Conservation (phyloP, 2,329 filamentous ascomycete species). For the Fusarium coffeatum region DNA sequence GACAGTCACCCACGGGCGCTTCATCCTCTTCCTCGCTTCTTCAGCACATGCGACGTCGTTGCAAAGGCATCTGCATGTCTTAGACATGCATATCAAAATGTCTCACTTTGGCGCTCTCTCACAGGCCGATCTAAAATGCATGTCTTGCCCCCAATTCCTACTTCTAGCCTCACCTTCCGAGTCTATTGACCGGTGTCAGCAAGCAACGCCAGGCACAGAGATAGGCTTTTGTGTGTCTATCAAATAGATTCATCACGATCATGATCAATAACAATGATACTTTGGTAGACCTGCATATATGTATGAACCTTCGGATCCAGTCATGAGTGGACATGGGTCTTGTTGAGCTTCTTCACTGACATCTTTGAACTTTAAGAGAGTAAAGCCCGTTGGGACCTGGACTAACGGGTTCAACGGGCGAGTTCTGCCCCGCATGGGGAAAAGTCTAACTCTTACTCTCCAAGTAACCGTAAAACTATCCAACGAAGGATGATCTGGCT, state of each 20-base stretch:
- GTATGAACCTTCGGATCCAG: constrained; percentile 9
- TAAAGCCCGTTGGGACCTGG: constrained; percentile 2
- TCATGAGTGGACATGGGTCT: constrained; percentile 14
- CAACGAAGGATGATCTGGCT: constrained; percentile 33
- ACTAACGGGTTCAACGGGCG: constrained; percentile 10
- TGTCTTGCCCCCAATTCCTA: constrained; percentile 40
- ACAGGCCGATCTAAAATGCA: constrained; percentile 50
- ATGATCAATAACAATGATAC: background rate
- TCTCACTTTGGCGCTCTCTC: constrained; percentile 52
- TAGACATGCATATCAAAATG: constrained; percentile 51
- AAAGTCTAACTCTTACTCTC: constrained; percentile 6
- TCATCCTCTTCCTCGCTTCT: constrained; percentile 20
- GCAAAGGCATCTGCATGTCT: constrained; percentile 49
- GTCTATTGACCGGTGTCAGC: constrained; percentile 23
- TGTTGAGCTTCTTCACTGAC: background rate
- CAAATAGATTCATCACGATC: background rate
- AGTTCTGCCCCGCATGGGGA: constrained; percentile 14
- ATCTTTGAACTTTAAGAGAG: constrained; percentile 1
- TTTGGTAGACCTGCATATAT: background rate
- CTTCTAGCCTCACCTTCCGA: constrained; percentile 22
- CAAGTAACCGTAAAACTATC: constrained; percentile 1
- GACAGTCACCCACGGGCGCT: constrained; percentile 13
- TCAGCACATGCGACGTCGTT: constrained; percentile 43
- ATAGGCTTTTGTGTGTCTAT: background rate
- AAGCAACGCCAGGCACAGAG: background rate